Base-by-base conservation (phyloP, 345 rosid genomes). In the Dipteronia dyeriana region DNA sequence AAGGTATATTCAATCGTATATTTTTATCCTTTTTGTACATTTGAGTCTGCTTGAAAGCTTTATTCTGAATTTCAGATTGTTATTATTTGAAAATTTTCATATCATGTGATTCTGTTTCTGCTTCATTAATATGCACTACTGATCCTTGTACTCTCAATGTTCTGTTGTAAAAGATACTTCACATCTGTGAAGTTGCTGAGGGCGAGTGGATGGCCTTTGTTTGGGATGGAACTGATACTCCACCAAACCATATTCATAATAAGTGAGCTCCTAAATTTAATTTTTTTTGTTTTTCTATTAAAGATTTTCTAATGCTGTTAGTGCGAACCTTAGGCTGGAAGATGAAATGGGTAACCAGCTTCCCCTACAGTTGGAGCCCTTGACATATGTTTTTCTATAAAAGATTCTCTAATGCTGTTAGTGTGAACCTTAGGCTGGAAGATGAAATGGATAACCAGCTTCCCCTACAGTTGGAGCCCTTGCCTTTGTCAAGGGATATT, bases 201-300 rank as follows among this genome's bases (percentile, higher is more conserved):
- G 71, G 84, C 56, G 78, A 69, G 76, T 82, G 82, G 85, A 65
- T 85, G 31, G 78, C 81, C 80, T 85, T 89, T 80, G 78, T 91
- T 68, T 93, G 98, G 98, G 98, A 93, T 84, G 98, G 98, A 72
- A 91, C 95, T 75, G 98, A 93, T 85, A 79, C 88, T 78, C 89
- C 92, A 22, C 88, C 89, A 51, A 68, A 72, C 65, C 77, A 71
- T 56, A 86, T 92, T 72, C 43, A 73, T 7, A 19, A 83, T 54
- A 89, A 75, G 97, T 92, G 83, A 87, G 93, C 86, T 73, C 14
- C 12, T 63, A 25, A 60, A 56, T n/a, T 47, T 63, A 76, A 26
- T 31, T 76, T 56, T 53, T 38, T 51, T 20, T 10, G 34, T 68
- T 5, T 8, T 77, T 22, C 22, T 59, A 20, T 56, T 63, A 53